phyloP scores from a whole-genome alignment of 768 basidiomycete genomes.

The Trichaptum fuscoviolaceum region DNA sequence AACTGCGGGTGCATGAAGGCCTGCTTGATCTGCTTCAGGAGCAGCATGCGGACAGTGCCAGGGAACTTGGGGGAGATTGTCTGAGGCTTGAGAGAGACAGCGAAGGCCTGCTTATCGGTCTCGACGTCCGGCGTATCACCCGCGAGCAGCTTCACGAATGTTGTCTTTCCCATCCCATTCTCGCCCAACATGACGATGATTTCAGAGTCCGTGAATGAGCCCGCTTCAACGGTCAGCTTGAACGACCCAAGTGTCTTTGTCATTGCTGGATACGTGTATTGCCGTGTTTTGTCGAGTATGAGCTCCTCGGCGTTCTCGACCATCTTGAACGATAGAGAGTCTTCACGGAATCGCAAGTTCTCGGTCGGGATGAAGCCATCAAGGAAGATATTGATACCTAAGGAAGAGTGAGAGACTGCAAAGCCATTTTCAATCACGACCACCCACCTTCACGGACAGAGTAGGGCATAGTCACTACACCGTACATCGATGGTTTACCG shows the following conservation, averaged over 20 bases:
- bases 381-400: constrained; percentile 98
- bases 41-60: constrained; percentile 91
- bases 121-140: constrained; percentile 88
- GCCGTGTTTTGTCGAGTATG: constrained; percentile 77
- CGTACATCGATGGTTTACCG: constrained; percentile 95
- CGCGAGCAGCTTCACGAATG: constrained; percentile 91
- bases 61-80: constrained; percentile 98
- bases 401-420: constrained; percentile 5
- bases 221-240: constrained; percentile 89
- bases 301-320: constrained; percentile 93
- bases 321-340: constrained; percentile 96
- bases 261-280: constrained; percentile 93
- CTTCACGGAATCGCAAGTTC: constrained; percentile 96
- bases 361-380: constrained; percentile 99
- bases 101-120: constrained; percentile 72
- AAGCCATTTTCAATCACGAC: constrained; percentile 2
- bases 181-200: constrained; percentile 99
- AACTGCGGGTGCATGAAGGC: constrained; percentile 99
- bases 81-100: constrained; percentile 97
- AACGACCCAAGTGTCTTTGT: constrained; percentile 93
- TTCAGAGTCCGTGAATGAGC: constrained; percentile 97
- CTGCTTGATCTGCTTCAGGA: constrained; percentile 90
- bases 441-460: constrained; percentile 90
- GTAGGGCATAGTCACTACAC: constrained; percentile 98
- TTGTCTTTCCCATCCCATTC: constrained; percentile 99